These are phyloP conservation scores for Hyparrhenia diplandra DNA, from an alignment of 176 grass and related monocot species.

Conservation along the genomic window DNA sequence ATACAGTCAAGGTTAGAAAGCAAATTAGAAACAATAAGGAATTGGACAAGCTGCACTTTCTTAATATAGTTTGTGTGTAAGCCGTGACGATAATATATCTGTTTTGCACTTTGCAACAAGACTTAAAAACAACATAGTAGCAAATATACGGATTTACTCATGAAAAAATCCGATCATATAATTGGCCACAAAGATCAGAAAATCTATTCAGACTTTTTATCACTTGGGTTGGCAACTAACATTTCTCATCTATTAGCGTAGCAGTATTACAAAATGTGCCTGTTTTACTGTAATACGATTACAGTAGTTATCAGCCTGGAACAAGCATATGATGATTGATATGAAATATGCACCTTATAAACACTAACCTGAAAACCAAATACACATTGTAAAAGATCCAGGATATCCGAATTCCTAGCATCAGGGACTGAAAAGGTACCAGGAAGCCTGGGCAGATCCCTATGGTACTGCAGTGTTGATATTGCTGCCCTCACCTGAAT, in stretches of 20 bases:
- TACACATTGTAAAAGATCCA: slow-evolving; percentile 83
- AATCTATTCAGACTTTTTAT: neutral
- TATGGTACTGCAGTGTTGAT: slow-evolving; percentile 78
- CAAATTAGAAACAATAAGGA: neutral
- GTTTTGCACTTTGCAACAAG: neutral
- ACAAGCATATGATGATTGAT: neutral
- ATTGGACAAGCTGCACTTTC: neutral
- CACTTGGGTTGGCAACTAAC: neutral
- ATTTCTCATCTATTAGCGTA: neutral
- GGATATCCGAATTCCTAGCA: slow-evolving; percentile 81
- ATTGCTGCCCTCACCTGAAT: slow-evolving; percentile 78
- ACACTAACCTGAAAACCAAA: slow-evolving; percentile 86
- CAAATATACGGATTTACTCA: slow-evolving; percentile 7
- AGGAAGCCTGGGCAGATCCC: slow-evolving; percentile 71
- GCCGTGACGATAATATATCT: neutral
- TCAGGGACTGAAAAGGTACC: slow-evolving; percentile 56
- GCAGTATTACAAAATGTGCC: neutral
- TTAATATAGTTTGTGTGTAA: neutral
- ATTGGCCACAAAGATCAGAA: neutral
- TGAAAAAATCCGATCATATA: neutral
- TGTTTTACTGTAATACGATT: neutral
- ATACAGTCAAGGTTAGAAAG: neutral
- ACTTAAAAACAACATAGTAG: neutral
- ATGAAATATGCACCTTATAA: neutral
- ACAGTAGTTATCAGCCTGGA: neutral